phyloP scores from a whole-genome alignment of 192 early-diverging fungal genomes.

The Backusella luteola region DNA sequence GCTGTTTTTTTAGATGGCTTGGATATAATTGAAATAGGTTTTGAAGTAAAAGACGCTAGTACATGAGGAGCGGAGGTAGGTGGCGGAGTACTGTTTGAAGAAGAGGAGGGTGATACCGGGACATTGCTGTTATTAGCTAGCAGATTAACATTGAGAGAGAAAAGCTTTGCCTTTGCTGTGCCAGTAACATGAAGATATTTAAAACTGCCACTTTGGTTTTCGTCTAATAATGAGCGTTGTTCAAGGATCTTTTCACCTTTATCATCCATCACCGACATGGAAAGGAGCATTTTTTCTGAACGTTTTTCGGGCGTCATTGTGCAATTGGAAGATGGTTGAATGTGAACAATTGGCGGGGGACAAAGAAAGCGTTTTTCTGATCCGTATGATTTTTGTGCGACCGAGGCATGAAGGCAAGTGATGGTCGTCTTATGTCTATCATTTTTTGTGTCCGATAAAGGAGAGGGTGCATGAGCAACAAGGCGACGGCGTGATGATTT shows the following conservation, averaged over 20 bases:
- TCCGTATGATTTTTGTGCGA: slow-evolving; percentile 94
- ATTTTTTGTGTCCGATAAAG: neutral
- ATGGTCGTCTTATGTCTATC: slow-evolving; percentile 66
- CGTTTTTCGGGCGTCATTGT: slow-evolving; percentile 14
- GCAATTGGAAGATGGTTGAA: slow-evolving; percentile 40
- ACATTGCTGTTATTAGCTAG: slow-evolving; percentile 16
- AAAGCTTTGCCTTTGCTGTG: slow-evolving; percentile 77
- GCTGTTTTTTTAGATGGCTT: slow-evolving; percentile 93
- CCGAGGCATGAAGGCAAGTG: slow-evolving; percentile 74
- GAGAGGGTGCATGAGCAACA: neutral
- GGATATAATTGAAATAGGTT: slow-evolving; percentile 82
- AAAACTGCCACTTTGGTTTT: slow-evolving; percentile 60
- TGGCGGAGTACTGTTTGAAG: neutral
- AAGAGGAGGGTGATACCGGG: neutral
- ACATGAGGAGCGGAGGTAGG: neutral
- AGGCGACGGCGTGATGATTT: neutral
- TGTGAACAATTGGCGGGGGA: slow-evolving; percentile 72
- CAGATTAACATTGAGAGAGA: slow-evolving; percentile 62
- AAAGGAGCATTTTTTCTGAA: slow-evolving; percentile 43
- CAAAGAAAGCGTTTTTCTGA: slow-evolving; percentile 84
- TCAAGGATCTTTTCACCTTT: slow-evolving; percentile 21
- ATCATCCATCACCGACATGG: slow-evolving; percentile 59
- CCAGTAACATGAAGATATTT: slow-evolving; percentile 79
- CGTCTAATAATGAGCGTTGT: slow-evolving; percentile 48
- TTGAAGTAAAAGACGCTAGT: slow-evolving; percentile 63